Percentiles rank a stretch among this genome's conserved stretches.
Conservation (phyloP, 495 filamentous ascomycete species). For the Parmelia sp. region DNA sequence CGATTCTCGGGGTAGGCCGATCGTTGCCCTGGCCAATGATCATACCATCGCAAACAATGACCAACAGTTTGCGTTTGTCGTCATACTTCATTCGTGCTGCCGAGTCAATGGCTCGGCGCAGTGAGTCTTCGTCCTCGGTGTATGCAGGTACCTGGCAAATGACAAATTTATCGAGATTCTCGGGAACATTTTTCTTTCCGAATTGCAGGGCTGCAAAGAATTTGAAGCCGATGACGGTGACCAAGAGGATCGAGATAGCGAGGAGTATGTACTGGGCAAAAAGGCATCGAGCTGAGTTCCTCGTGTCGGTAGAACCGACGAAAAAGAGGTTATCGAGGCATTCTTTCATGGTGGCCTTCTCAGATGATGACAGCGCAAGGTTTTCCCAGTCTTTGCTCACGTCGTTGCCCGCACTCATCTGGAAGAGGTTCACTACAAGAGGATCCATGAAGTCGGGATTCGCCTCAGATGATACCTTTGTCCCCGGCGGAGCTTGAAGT, state of each 20-base stretch:
- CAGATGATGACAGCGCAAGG: conserved; percentile 47
- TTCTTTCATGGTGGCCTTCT: conserved; percentile 63
- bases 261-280: conserved; percentile 91
- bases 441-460: conserved; percentile 78
- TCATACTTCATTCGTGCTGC: conserved; percentile 95
- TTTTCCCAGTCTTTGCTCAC: conserved; percentile 76
- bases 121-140: conserved; percentile 95
- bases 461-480: conserved; percentile 42
- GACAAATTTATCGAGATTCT: conserved; percentile 96
- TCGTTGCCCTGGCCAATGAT: conserved; percentile 99
- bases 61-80: conserved; percentile 92
- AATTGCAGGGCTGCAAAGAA: conserved; percentile 97
- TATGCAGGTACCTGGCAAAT: conserved; percentile 98
- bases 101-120: conserved; percentile 94
- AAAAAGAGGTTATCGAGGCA: conserved; percentile 97
- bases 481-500: conserved; percentile 48
- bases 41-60: conserved; percentile 97
- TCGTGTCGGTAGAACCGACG: conserved; percentile 83
- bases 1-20: conserved; percentile 88
- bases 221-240: conserved; percentile 82
- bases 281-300: conserved; percentile 76
- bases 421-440: conserved; percentile 69
- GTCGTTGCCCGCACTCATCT: conserved; percentile 66
- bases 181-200: conserved; percentile 78
- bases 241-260: conserved; percentile 77